A percentile compares a stretch with the other conserved stretches of the same genome.
Conservation (phyloP, 495 filamentous ascomycete species). For the Articulospora tetracladia region DNA sequence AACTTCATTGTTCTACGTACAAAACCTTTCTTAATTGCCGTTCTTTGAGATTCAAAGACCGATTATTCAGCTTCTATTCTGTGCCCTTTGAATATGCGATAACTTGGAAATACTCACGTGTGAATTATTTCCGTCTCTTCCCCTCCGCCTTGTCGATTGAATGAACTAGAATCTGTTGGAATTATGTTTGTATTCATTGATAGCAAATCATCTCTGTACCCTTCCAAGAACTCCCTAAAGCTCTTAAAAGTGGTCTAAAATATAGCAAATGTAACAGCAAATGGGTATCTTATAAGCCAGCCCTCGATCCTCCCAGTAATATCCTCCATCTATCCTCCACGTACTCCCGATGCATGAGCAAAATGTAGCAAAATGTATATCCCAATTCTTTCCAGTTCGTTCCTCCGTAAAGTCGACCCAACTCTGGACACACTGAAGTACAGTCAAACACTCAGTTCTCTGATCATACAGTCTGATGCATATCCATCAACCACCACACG, state of each 20-base stretch:
- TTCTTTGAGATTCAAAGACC: too few species aligned
- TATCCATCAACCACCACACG: neutral
- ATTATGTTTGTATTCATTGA: neutral
- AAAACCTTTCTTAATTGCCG: too few species aligned
- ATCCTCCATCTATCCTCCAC: neutral
- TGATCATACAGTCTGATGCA: neutral
- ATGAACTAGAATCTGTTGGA: too few species aligned
- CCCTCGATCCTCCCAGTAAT: neutral
- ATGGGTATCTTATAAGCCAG: neutral
- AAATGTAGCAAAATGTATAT: neutral
- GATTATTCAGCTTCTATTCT: too few species aligned
- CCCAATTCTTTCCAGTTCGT: neutral
- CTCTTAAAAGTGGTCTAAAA: too few species aligned
- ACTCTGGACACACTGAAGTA: too few species aligned
- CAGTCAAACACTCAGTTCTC: neutral
- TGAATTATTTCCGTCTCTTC: too few species aligned
- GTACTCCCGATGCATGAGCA: neutral
- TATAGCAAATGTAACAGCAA: neutral
- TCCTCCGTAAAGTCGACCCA: neutral
- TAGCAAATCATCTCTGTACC: neutral
- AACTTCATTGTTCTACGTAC: too few species aligned
- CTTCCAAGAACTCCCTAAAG: too few species aligned
- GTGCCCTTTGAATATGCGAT: too few species aligned
- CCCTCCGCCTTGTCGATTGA: too few species aligned
- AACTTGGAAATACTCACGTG: too few species aligned